These are phyloP conservation scores for Aegilops tauschii DNA, from an alignment of 176 grass and related monocot genomes.

Conservation along the genomic window DNA sequence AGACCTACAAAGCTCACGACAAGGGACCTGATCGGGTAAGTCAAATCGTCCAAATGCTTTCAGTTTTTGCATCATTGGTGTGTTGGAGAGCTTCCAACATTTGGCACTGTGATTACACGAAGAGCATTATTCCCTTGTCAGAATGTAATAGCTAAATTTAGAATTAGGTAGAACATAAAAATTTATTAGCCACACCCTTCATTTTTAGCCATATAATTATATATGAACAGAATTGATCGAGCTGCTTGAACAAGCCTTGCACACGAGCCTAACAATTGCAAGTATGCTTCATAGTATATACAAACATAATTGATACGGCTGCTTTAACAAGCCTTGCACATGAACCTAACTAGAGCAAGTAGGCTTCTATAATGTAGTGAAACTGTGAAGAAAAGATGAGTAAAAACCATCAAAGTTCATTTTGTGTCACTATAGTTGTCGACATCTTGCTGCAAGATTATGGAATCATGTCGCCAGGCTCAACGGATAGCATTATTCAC, in stretches of 20 bases:
- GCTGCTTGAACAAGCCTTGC: neutral
- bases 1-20: constrained; percentile 65
- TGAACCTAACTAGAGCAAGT: neutral
- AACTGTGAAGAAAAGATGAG: neutral
- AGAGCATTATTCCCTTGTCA: neutral
- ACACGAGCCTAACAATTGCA: neutral
- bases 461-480: neutral
- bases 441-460: constrained; percentile 1
- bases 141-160: constrained; percentile 20
- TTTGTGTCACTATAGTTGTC: neutral
- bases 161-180: neutral
- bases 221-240: neutral
- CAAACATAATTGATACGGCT: neutral
- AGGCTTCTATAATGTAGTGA: neutral
- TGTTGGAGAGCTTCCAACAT: neutral
- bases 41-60: neutral
- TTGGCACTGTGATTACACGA: neutral
- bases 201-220: neutral
- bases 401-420: neutral
- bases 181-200: neutral
- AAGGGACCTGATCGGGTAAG: constrained; percentile 72
- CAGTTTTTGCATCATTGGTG: neutral
- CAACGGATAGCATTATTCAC: neutral
- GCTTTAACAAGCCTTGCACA: neutral
- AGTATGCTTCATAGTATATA: too few relatives aligned